These are phyloP conservation scores for Hypoxylon intermedium DNA, from an alignment of 495 filamentous ascomycete species.

Conservation along the genomic window DNA sequence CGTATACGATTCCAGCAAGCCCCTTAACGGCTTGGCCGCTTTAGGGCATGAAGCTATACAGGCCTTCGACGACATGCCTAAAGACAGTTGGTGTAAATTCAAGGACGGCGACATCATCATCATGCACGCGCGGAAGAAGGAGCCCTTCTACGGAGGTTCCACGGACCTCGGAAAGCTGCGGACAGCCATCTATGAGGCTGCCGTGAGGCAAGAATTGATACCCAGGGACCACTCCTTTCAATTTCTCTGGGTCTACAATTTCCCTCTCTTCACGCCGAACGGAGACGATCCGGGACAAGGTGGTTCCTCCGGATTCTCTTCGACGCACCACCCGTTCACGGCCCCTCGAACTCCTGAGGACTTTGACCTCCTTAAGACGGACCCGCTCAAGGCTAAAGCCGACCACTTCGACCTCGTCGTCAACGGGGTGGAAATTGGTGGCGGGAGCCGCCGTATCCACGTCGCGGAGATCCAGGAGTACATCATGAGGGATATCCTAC, in stretches of 20 bases:
- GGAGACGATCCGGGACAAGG: conserved; percentile 78
- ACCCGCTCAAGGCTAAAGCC: conserved; percentile 73
- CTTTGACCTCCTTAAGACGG: conserved; percentile 72
- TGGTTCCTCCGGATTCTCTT: conserved; percentile 76
- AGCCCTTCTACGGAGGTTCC: conserved; percentile 68
- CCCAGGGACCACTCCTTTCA: conserved; percentile 61
- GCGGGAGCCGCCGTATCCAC: conserved; percentile 92
- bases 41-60: conserved; percentile 72
- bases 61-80: conserved; percentile 14
- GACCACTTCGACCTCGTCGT: conserved; percentile 96
- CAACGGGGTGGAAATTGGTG: conserved; percentile 93
- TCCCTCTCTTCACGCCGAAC: conserved; percentile 85
- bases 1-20: conserved; percentile 70
- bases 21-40: conserved; percentile 72
- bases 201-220: conserved; percentile 65
- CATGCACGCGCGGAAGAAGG: conserved; percentile 75
- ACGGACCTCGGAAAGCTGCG: conserved; percentile 83
- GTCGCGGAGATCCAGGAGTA: conserved; percentile 83
- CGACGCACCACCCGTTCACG: conserved; percentile 97
- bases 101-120: conserved; percentile 79
- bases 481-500: conserved; percentile 82
- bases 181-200: conserved; percentile 70
- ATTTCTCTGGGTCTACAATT: conserved; percentile 85
- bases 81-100: conserved; percentile 22
- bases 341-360: conserved; percentile 77